Evolutionary conservation across 305 asterid species (phyloP).

Genomic region (Rubia tinctorum): DNA sequence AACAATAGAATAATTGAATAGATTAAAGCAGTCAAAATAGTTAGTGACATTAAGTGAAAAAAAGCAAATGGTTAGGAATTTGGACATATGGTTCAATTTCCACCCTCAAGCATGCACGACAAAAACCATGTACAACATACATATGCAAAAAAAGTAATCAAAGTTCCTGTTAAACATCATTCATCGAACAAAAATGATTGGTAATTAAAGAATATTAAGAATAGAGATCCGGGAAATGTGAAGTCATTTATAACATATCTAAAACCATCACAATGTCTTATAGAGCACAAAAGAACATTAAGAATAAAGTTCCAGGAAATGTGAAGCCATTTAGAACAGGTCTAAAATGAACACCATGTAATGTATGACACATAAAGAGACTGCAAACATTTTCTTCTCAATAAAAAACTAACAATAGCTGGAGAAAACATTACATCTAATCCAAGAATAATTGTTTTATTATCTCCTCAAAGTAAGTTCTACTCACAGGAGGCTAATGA

Average conservation of each 20-base stretch:
- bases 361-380: too few species aligned
- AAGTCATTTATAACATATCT: neutral
- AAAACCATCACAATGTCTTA: neutral
- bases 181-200: neutral
- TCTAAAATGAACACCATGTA: too few species aligned
- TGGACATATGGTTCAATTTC: slow-evolving; percentile 53
- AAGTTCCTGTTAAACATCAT: slow-evolving; percentile 12
- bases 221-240: neutral
- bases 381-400: neutral
- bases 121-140: slow-evolving; percentile 91
- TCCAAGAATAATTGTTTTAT: too few species aligned
- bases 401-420: neutral
- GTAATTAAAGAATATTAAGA: neutral
- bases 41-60: neutral
- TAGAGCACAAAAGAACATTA: neutral
- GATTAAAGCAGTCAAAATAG: neutral
- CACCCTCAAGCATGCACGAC: slow-evolving; percentile 92
- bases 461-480: too few species aligned
- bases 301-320: too few species aligned
- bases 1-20: neutral
- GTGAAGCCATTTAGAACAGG: too few species aligned
- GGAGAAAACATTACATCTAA: neutral
- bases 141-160: slow-evolving; percentile 45
- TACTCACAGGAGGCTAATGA: too few species aligned
- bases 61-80: slow-evolving; percentile 18